phyloP scores from a whole-genome alignment of 2,329 filamentous ascomycete species.

The Paraphaeosphaeria minitans region DNA sequence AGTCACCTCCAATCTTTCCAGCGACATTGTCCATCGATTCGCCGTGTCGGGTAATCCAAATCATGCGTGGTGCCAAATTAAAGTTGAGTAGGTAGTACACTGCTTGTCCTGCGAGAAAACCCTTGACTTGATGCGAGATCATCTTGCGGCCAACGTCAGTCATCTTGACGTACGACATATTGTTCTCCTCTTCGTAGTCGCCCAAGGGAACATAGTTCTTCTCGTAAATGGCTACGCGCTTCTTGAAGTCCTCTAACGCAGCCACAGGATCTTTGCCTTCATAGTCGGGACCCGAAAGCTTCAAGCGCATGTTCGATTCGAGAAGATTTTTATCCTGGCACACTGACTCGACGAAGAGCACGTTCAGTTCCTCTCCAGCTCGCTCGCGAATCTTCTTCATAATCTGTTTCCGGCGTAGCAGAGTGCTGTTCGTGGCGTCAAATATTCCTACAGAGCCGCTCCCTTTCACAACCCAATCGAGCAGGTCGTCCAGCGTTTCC shows the following conservation, averaged over 20 bases:
- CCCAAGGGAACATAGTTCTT: slow-evolving; percentile 92
- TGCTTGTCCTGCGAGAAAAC: slow-evolving; percentile 89
- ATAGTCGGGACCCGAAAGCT: slow-evolving; percentile 95
- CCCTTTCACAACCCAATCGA: slow-evolving; percentile 83
- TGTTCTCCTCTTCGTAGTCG: slow-evolving; percentile 85
- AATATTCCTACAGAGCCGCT: slow-evolving; percentile 92
- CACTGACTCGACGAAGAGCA: slow-evolving; percentile 93
- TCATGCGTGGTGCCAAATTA: slow-evolving; percentile 91
- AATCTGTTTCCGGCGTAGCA: slow-evolving; percentile 80
- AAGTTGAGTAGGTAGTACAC: slow-evolving; percentile 96
- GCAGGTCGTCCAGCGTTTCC: slow-evolving; percentile 86
- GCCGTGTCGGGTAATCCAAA: slow-evolving; percentile 97
- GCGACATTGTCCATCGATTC: slow-evolving; percentile 86
- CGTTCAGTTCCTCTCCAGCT: slow-evolving; percentile 83
- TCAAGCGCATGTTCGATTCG: slow-evolving; percentile 96
- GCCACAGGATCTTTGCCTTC: slow-evolving; percentile 86
- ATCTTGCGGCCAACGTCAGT: slow-evolving; percentile 96
- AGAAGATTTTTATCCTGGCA: slow-evolving; percentile 83
- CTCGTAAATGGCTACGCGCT: slow-evolving; percentile 89
- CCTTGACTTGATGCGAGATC: slow-evolving; percentile 85
- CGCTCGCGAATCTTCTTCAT: slow-evolving; percentile 81
- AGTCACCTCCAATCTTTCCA: slow-evolving; percentile 91
- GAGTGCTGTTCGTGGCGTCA: slow-evolving; percentile 95
- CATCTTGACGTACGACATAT: slow-evolving; percentile 97
- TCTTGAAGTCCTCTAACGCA: slow-evolving; percentile 88